Percentiles rank a stretch among this genome's conserved stretches.
These are phyloP conservation scores for Epipyxis sp. DNA, from an alignment of 108 stramenopile genomes.

Conservation along the genomic window DNA sequence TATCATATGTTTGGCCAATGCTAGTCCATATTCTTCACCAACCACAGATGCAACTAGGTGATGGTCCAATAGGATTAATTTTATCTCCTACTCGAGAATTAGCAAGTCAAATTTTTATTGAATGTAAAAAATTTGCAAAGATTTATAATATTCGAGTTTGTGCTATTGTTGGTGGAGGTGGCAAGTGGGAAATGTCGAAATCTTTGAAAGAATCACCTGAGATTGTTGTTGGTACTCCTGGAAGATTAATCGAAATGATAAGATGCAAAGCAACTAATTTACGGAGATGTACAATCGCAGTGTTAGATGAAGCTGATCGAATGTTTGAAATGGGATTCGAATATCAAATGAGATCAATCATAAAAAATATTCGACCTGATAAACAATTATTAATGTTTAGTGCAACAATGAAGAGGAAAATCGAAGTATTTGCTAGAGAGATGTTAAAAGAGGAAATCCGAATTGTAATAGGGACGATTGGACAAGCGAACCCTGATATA, in stretches of 20 bases:
- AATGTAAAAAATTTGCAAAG: slow-evolving; percentile 15
- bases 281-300: slow-evolving; percentile 7
- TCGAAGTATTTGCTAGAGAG: slow-evolving; percentile 47
- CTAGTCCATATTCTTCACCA: background rate
- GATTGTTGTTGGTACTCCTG: slow-evolving; percentile 16
- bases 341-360: slow-evolving; percentile 30
- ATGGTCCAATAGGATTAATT: slow-evolving; percentile 26
- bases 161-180: slow-evolving; percentile 45
- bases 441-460: slow-evolving; percentile 49
- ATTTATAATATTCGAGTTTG: slow-evolving; percentile 25
- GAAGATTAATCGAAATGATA: slow-evolving; percentile 23
- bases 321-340: slow-evolving; percentile 5
- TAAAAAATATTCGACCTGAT: slow-evolving; percentile 27
- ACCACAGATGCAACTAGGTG: background rate
- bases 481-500: slow-evolving; percentile 43
- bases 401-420: slow-evolving; percentile 18
- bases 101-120: background rate
- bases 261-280: slow-evolving; percentile 8
- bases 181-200: slow-evolving; percentile 56
- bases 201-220: background rate
- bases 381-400: slow-evolving; percentile 6
- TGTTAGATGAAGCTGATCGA: slow-evolving; percentile 31
- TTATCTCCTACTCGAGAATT: slow-evolving; percentile 26
- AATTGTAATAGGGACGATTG: slow-evolving; percentile 45
- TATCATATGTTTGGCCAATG: slow-evolving; percentile 26